A percentile compares a stretch with the other conserved stretches of the same genome.
Evolutionary conservation across 208 protist species (phyloP).

Genomic region (Kentomonas sorsogonicus): DNA sequence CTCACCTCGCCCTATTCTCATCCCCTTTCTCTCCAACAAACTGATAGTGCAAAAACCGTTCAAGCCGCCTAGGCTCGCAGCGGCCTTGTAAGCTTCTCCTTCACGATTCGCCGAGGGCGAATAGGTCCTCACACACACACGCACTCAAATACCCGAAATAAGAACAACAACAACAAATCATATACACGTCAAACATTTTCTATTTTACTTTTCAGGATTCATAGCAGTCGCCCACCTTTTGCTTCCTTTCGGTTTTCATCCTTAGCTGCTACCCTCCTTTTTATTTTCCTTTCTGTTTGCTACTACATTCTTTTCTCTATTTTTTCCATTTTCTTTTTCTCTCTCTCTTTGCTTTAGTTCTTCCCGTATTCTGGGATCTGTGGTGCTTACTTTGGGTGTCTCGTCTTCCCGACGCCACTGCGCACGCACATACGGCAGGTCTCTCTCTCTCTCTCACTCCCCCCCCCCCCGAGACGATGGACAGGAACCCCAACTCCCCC

Average conservation of each 20-base stretch:
- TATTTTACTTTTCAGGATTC: slow-evolving; percentile 8
- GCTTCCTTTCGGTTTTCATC: too few species aligned
- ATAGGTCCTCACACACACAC: too few species aligned
- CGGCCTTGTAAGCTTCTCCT: too few species aligned
- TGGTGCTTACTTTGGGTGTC: slow-evolving; percentile 9
- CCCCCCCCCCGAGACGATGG: too few species aligned
- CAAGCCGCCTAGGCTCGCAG: too few species aligned
- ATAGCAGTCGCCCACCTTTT: not conserved
- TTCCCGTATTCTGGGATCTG: not conserved
- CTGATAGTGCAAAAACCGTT: too few species aligned
- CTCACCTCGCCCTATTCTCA: too few species aligned
- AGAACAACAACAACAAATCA: not conserved
- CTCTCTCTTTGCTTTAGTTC: slow-evolving; percentile 11
- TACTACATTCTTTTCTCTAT: slow-evolving; percentile 11
- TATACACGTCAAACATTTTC: slow-evolving; percentile 3
- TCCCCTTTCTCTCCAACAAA: too few species aligned
- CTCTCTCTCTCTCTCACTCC: not conserved
- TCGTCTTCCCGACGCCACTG: not conserved
- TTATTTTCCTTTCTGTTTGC: slow-evolving; percentile 13
- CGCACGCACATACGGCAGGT: not conserved
- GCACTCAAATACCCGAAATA: too few species aligned
- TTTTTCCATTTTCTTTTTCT: slow-evolving; percentile 2
- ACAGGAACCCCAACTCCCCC: too few species aligned
- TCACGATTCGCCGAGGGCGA: too few species aligned
- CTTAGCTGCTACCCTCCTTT: too few species aligned